Percentiles rank a stretch among this genome's conserved stretches.
phyloP scores from a whole-genome alignment of 1,139 yeast genomes.

The Magnusiomyces fungicola region DNA sequence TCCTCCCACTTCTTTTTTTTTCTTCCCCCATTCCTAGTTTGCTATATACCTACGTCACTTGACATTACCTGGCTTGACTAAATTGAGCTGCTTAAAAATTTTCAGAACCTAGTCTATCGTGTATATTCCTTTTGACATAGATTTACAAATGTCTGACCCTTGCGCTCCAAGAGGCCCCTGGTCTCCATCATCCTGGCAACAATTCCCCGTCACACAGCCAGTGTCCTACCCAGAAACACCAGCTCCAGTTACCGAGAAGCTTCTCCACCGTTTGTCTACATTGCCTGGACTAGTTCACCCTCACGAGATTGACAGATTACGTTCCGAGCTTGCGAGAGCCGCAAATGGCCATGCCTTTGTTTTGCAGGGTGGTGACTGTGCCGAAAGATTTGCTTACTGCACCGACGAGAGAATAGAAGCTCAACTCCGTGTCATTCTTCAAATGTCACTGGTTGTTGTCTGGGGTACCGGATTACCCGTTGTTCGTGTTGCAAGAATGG shows the following conservation, averaged over 20 bases:
- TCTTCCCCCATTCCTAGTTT: too few relatives aligned
- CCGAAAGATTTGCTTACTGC: slow-evolving; percentile 40
- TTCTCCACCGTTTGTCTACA: slow-evolving; percentile 36
- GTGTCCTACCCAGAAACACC: slow-evolving; percentile 36
- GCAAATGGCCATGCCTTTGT: slow-evolving; percentile 39
- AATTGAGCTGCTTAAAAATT: background rate
- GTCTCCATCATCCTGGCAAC: slow-evolving; percentile 39
- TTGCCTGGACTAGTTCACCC: slow-evolving; percentile 40
- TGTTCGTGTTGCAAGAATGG: slow-evolving; percentile 38
- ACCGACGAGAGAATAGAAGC: slow-evolving; percentile 37
- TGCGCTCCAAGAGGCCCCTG: slow-evolving; percentile 20
- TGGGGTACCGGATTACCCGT: slow-evolving; percentile 38
- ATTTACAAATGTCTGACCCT: background rate
- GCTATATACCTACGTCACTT: too few relatives aligned
- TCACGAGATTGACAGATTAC: slow-evolving; percentile 32
- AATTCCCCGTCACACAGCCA: slow-evolving; percentile 38
- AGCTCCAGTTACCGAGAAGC: slow-evolving; percentile 30
- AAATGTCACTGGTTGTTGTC: slow-evolving; percentile 38
- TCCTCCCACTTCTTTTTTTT: too few relatives aligned
- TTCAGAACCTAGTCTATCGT: too few relatives aligned
- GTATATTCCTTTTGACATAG: too few relatives aligned
- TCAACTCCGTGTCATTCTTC: slow-evolving; percentile 37
- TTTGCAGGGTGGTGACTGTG: slow-evolving; percentile 43
- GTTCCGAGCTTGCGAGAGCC: slow-evolving; percentile 33
- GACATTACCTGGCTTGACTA: background rate